Conservation (phyloP, 495 filamentous ascomycete species). For the Hypoxylon lienhwacheense region DNA sequence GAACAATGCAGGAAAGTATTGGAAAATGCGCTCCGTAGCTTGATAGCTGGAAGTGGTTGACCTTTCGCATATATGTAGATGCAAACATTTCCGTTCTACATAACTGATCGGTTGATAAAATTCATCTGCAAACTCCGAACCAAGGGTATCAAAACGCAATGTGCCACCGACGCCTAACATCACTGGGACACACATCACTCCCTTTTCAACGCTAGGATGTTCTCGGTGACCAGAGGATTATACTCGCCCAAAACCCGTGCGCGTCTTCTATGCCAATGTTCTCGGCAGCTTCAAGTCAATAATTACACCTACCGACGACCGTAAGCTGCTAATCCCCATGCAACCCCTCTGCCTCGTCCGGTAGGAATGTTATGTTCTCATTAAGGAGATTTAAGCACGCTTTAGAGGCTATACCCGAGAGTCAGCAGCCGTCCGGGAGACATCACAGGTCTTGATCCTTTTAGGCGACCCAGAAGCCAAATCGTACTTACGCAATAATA, state of each 20-base stretch:
- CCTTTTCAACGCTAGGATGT: neutral
- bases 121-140: slow-evolving; percentile 31
- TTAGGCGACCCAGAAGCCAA: neutral
- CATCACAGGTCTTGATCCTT: slow-evolving; percentile 2
- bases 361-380: slow-evolving; percentile 46
- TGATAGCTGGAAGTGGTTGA: slow-evolving; percentile 23
- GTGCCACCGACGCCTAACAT: slow-evolving; percentile 28
- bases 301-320: neutral
- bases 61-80: neutral
- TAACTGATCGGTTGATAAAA: slow-evolving; percentile 17
- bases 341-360: slow-evolving; percentile 37
- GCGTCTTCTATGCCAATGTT: neutral
- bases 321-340: slow-evolving; percentile 11
- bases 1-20: slow-evolving; percentile 46
- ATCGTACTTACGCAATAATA: slow-evolving; percentile 45
- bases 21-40: slow-evolving; percentile 35
- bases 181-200: slow-evolving; percentile 5
- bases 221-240: neutral
- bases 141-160: slow-evolving; percentile 37
- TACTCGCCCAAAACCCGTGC: neutral
- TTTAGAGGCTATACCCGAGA: slow-evolving; percentile 40
- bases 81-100: neutral
- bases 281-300: neutral
- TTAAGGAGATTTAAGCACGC: slow-evolving; percentile 49
- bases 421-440: slow-evolving; percentile 13